Conservation (phyloP, 345 rosid genomes). For the Euphorbia tirucalli region DNA sequence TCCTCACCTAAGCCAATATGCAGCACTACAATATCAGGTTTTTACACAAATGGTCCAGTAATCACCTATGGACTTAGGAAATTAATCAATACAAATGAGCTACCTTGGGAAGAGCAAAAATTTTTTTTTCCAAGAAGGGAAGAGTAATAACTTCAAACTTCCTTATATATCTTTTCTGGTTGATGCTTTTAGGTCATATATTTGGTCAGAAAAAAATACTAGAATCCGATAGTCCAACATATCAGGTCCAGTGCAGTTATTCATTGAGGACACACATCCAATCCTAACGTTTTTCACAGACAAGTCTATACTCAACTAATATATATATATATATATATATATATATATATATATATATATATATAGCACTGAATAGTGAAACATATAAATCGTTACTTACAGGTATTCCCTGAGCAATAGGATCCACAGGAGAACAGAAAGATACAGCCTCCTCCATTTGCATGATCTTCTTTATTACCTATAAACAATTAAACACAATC, state of each 20-base stretch:
- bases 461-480: conserved; percentile 29
- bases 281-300: neutral
- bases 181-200: neutral
- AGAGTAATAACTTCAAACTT: neutral
- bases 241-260: neutral
- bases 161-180: neutral
- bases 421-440: conserved; percentile 25
- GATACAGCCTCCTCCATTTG: conserved; percentile 26
- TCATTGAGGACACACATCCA: neutral
- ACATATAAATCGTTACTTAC: conserved; percentile 11
- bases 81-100: neutral
- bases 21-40: neutral
- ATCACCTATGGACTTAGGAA: neutral
- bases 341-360: too few species aligned
- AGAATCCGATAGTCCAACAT: neutral
- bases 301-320: neutral
- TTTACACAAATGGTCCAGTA: neutral
- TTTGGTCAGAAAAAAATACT: neutral
- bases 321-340: neutral
- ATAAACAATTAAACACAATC: neutral
- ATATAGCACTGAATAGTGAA: neutral
- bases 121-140: too few species aligned
- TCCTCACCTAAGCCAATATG: neutral
- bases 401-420: conserved; percentile 18
- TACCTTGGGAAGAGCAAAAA: neutral